phyloP scores from a whole-genome alignment of 352 stramenopile genomes.

The Pythium myriotylum region DNA sequence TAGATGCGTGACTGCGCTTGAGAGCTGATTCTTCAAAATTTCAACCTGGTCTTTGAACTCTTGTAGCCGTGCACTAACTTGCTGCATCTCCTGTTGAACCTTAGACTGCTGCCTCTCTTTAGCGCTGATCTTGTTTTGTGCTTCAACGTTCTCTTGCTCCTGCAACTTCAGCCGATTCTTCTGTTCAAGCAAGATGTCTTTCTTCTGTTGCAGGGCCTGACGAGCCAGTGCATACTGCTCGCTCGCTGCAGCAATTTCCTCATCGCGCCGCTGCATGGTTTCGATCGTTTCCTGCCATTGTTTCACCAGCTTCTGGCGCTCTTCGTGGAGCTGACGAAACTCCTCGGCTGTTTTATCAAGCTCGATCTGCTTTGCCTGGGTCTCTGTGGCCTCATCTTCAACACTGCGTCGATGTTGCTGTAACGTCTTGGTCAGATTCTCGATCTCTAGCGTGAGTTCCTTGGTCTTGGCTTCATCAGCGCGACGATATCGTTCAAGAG shows the following conservation, averaged over 20 bases:
- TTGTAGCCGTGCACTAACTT: slow-evolving; percentile 57
- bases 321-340: slow-evolving; percentile 92
- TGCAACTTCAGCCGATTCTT: slow-evolving; percentile 83
- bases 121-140: slow-evolving; percentile 65
- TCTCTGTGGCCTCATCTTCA: slow-evolving; percentile 90
- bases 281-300: slow-evolving; percentile 96
- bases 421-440: slow-evolving; percentile 91
- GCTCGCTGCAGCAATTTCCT: slow-evolving; percentile 92
- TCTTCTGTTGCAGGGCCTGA: slow-evolving; percentile 54
- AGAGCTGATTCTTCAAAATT: slow-evolving; percentile 91
- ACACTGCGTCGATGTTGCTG: slow-evolving; percentile 76
- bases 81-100: slow-evolving; percentile 69
- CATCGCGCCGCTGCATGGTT: slow-evolving; percentile 91
- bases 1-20: slow-evolving; percentile 82
- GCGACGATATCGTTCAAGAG: slow-evolving; percentile 92
- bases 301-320: slow-evolving; percentile 93
- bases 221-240: slow-evolving; percentile 84
- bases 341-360: slow-evolving; percentile 95
- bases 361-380: slow-evolving; percentile 95
- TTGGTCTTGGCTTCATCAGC: slow-evolving; percentile 96
- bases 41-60: slow-evolving; percentile 93
- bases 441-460: slow-evolving; percentile 92
- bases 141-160: slow-evolving; percentile 85
- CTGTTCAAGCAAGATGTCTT: slow-evolving; percentile 75
- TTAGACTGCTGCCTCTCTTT: slow-evolving; percentile 75